Percentiles rank a stretch among this genome's conserved stretches.
phyloP scores from a whole-genome alignment of 257 asterid genomes.

The Salvia rosmarinus region DNA sequence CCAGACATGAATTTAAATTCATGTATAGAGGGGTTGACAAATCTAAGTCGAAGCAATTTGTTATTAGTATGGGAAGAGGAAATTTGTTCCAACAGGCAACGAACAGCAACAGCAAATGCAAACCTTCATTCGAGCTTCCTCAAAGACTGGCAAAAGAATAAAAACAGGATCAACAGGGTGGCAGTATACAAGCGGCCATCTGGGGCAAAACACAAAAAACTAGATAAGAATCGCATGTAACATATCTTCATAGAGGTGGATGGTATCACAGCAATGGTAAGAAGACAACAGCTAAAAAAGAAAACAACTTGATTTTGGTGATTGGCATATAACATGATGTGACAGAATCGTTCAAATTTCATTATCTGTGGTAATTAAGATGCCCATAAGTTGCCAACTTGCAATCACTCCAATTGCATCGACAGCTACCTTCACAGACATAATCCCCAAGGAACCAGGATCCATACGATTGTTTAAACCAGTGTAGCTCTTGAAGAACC shows the following conservation, averaged over 20 bases:
- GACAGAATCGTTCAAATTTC: slow-evolving; percentile 4
- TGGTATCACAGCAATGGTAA: neutral
- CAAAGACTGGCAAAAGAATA: slow-evolving; percentile 82
- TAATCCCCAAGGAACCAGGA: slow-evolving; percentile 98
- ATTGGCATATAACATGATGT: neutral
- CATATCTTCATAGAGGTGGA: neutral
- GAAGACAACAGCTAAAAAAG: slow-evolving; percentile 14
- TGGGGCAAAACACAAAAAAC: slow-evolving; percentile 31
- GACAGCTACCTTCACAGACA: slow-evolving; percentile 78
- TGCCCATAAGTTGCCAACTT: slow-evolving; percentile 1
- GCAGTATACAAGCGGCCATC: slow-evolving; percentile 88
- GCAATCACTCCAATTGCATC: neutral
- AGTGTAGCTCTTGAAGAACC: slow-evolving; percentile 78
- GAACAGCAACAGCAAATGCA: slow-evolving; percentile 21
- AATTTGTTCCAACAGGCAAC: slow-evolving; percentile 13
- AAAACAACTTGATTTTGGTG: slow-evolving; percentile 7
- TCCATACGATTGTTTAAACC: slow-evolving; percentile 89
- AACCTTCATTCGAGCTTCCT: slow-evolving; percentile 96
- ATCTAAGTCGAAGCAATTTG: slow-evolving; percentile 25
- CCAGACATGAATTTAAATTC: slow-evolving; percentile 27
- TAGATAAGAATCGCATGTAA: slow-evolving; percentile 29
- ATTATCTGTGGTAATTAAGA: slow-evolving; percentile 9
- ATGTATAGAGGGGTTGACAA: neutral
- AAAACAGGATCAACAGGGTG: slow-evolving; percentile 95
- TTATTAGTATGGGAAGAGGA: neutral